phyloP scores from a whole-genome alignment of 495 filamentous ascomycete species.

The Podospora fimiseda region DNA sequence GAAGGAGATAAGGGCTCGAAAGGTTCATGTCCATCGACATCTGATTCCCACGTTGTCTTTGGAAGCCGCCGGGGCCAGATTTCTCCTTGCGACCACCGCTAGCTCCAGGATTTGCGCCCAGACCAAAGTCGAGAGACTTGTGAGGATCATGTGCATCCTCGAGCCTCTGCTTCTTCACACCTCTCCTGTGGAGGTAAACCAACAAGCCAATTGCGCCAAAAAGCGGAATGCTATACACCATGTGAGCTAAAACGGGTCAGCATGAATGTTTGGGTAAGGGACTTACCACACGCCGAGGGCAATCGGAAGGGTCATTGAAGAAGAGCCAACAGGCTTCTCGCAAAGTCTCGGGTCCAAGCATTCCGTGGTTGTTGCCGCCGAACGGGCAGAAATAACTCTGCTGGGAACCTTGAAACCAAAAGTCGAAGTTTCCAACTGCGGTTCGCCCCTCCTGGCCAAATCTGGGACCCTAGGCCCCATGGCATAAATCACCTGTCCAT shows the following conservation, averaged over 20 bases:
- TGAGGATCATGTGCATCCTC: slow-evolving; percentile 87
- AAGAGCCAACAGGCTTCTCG: slow-evolving; percentile 50
- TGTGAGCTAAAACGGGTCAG: slow-evolving; percentile 25
- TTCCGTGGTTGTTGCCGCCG: slow-evolving; percentile 11
- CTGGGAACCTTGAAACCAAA: slow-evolving; percentile 15
- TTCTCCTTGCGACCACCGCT: slow-evolving; percentile 36
- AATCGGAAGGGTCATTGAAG: slow-evolving; percentile 64
- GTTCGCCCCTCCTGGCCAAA: slow-evolving; percentile 4
- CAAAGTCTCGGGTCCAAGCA: slow-evolving; percentile 31
- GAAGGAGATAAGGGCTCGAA: slow-evolving; percentile 82
- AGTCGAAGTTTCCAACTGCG: slow-evolving; percentile 8
- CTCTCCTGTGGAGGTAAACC: slow-evolving; percentile 69
- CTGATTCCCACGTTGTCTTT: slow-evolving; percentile 65
- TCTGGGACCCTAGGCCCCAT: slow-evolving; percentile 25
- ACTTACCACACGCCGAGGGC: slow-evolving; percentile 79
- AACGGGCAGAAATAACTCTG: slow-evolving; percentile 13
- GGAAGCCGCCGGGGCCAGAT: slow-evolving; percentile 45
- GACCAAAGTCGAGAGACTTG: slow-evolving; percentile 89
- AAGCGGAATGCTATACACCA: slow-evolving; percentile 62
- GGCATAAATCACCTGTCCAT: slow-evolving; percentile 14
- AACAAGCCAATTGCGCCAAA: slow-evolving; percentile 60
- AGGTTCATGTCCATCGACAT: slow-evolving; percentile 81
- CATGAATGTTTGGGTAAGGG: neutral
- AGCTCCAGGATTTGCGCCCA: slow-evolving; percentile 42
- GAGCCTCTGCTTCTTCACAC: slow-evolving; percentile 59